Evolutionary conservation across 306 rosid species (phyloP).

Genomic region (Acacia acuminata): DNA sequence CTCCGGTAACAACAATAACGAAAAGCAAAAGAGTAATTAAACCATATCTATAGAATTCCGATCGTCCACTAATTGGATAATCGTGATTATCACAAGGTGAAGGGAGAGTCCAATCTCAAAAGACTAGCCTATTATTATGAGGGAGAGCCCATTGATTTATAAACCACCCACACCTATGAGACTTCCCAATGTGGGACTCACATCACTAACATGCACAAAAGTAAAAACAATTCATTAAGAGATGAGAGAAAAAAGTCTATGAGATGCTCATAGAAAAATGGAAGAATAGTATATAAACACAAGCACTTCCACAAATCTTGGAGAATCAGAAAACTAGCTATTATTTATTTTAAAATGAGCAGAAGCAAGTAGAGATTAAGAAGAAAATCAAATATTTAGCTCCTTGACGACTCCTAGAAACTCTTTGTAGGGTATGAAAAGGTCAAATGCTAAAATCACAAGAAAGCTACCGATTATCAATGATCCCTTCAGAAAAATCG

Average conservation of each 20-base stretch:
- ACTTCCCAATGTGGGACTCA: no score
- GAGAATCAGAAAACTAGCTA: background rate
- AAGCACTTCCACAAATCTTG: background rate
- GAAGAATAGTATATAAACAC: background rate
- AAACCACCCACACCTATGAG: no score
- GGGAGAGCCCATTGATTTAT: no score
- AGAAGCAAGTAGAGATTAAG: background rate
- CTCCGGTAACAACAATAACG: no score
- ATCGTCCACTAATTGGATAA: background rate
- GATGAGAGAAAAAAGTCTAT: background rate
- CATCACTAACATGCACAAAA: background rate
- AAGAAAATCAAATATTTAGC: slow-evolving; percentile 12
- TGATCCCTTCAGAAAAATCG: background rate
- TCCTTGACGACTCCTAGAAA: background rate
- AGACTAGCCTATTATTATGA: no score
- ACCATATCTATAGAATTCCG: background rate
- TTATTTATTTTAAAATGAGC: background rate
- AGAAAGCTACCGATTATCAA: background rate
- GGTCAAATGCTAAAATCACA: background rate
- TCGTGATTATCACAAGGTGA: no score
- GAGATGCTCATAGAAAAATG: background rate
- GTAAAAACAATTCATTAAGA: background rate
- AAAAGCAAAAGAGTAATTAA: background rate
- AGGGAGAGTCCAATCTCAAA: no score
- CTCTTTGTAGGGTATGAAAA: background rate